These are phyloP conservation scores for Naganishia randhawae DNA, from an alignment of 768 basidiomycete species.

Conservation along the genomic window DNA sequence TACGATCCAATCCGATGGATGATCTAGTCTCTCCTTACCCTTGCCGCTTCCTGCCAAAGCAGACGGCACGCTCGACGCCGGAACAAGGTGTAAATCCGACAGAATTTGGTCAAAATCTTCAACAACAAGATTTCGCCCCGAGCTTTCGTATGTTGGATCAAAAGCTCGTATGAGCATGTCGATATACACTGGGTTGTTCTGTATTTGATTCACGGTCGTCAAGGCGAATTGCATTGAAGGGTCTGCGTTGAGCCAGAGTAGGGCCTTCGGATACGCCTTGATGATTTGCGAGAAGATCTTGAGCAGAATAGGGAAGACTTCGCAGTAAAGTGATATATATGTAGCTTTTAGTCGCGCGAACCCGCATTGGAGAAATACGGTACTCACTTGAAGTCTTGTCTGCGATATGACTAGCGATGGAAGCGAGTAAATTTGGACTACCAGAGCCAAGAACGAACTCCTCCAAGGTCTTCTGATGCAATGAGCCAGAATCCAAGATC, in stretches of 20 bases:
- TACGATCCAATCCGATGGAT: conserved; percentile 57
- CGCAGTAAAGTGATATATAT: conserved; percentile 32
- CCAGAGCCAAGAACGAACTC: conserved; percentile 36
- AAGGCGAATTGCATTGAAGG: conserved; percentile 66
- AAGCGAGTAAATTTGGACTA: conserved; percentile 33
- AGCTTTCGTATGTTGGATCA: conserved; percentile 15
- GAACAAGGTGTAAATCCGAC: neutral
- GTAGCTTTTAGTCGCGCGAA: neutral
- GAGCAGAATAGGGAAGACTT: conserved; percentile 32
- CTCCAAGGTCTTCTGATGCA: conserved; percentile 34
- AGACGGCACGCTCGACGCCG: neutral
- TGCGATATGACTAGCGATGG: conserved; percentile 34
- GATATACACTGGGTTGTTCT: conserved; percentile 61
- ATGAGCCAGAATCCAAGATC: conserved; percentile 28
- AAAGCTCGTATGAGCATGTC: conserved; percentile 33
- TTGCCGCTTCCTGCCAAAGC: conserved; percentile 26
- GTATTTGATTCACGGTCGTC: conserved; percentile 74
- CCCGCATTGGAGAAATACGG: neutral
- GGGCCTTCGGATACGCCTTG: conserved; percentile 57
- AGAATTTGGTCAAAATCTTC: conserved; percentile 12
- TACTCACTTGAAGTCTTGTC: conserved; percentile 33
- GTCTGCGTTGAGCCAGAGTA: conserved; percentile 66
- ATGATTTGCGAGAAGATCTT: conserved; percentile 57
- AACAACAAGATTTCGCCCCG: neutral
- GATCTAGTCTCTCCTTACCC: conserved; percentile 28